phyloP scores from a whole-genome alignment of 139 green algal genomes.

The Chlamydomonas eustigma region DNA sequence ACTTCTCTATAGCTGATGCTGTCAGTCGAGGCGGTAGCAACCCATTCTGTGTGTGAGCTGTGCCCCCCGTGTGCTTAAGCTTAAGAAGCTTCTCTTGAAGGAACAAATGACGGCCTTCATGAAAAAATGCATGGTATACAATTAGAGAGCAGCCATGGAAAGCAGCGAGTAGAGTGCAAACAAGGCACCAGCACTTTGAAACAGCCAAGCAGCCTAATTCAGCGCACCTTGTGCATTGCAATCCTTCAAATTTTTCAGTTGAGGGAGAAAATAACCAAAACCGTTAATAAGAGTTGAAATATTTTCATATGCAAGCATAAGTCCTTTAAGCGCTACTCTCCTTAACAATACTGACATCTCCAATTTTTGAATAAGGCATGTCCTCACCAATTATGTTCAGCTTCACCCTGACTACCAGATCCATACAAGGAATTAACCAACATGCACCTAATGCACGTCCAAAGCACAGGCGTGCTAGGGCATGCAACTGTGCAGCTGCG shows the following conservation, averaged over 20 bases:
- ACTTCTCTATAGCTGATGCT: constrained; percentile 20
- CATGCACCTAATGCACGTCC: constrained; percentile 17
- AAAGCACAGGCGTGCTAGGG: constrained; percentile 31
- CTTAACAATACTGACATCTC: background rate
- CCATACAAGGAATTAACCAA: constrained; percentile 27
- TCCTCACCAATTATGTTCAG: constrained; percentile 33
- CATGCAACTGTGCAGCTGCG: background rate
- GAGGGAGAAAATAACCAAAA: too few species aligned
- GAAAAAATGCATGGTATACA: too few species aligned
- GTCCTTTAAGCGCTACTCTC: too few species aligned
- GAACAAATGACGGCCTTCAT: constrained; percentile 32
- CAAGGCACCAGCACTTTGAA: too few species aligned
- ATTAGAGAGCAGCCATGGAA: too few species aligned
- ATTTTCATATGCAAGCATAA: too few species aligned
- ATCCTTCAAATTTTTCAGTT: too few species aligned
- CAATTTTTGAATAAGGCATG: background rate
- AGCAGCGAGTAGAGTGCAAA: too few species aligned
- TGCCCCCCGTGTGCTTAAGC: constrained; percentile 19
- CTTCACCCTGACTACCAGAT: constrained; percentile 28
- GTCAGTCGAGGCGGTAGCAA: constrained; percentile 21
- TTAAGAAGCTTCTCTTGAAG: constrained; percentile 36
- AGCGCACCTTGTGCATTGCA: too few species aligned
- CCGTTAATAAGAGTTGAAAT: too few species aligned
- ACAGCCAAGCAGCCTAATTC: too few species aligned
- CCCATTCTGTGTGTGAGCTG: background rate